Evolutionary conservation across 345 rosid genomes (phyloP), one percentile per base, ranked within the genome.

Genomic region (Schrenkiella parvula): DNA sequence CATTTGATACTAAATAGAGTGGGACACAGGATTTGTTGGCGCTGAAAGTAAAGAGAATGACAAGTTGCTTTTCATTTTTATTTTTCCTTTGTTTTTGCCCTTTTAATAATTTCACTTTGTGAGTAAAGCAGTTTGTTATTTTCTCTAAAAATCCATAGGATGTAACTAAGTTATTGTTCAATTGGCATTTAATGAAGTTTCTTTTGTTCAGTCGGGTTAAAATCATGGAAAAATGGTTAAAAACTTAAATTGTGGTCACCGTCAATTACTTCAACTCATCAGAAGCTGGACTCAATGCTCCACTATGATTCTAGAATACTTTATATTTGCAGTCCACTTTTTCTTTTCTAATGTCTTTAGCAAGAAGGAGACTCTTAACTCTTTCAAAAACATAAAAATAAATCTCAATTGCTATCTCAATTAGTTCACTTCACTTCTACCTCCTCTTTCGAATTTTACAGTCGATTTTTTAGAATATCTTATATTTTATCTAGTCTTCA

Each of bases 11-110:
- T 71, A 26, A 71, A 51, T 61, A 53, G 17, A n/a, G 62, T 51
- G 68, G 68, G 75, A 61, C 61, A 61, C 10, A 48, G 10, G 39
- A 37, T n/a, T 41, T 51, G 55, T 51, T 51, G 34, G 31, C 25
- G 17, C 61, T 51, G 61, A 61, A 62, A 62, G 17, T 62, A 29
- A 71, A 62, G 50, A 63, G 54, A 42, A 70, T 13, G 18, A 48
- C 62, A 41, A 35, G 34, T 61, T 61, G 43, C 44, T 71, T 62
- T 71, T 50, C 35, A 37, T 4, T 10, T 9, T n/a, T 15, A 1
- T 6, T 26, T 26, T 10, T 17, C 42, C 28, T 64, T 18, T 64
- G 68, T 64, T 46, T 26, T 35, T 64, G 19, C 42, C 41, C 55
- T 46, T 44, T 31, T 29, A 8, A 19, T 46, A 64, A 31, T 18